Evolutionary conservation across 805 yeast genomes (phyloP), one percentile per base, ranked within the genome.

Genomic region (Sugiyamaella chiloensis): DNA sequence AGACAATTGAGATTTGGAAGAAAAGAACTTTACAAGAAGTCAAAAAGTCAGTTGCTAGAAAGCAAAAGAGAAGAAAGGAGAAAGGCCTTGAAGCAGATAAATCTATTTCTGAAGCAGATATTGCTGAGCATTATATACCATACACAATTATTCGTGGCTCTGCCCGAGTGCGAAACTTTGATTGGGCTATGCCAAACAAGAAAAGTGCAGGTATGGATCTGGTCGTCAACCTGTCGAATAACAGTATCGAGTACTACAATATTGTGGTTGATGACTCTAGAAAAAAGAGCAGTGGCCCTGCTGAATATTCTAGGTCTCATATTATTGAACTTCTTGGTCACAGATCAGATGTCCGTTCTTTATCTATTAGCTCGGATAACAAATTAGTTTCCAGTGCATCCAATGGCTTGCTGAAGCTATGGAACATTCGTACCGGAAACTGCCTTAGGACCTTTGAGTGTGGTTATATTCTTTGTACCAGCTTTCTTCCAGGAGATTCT

Each of bases 401-500:
- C 2, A 88, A 89, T 60, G 97, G 97, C 19, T 77, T 80, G 55
- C 68, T 93, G 52, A 93, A 93, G 61, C 74, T 93, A 19, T 90
- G 96, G 96, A 93, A 93, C 61, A 63, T 85, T 24, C 74, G 74
- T 52, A 81, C 91, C 1, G 73, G 70, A 16, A 78, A 81, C 52
- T 91, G 96, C 57, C 74, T 93, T 42, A 76, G 99, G 60, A 85
- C 95, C 0, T 85, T 93, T 60, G 90, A 83, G 29, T 79, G 95
- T 54, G 97, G 96, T 1, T 88, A 91, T 63, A 87, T 95, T 0
- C 71, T 93, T 44, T 76, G 87, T 51, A 75, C 86, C 51, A 78
- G 80, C 59, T 89, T 93, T 58, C 71, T 93, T 46, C 98, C 98
- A 0, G 98, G 98, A 54, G 96, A 95, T 47, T 73, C 89, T 1